These are phyloP conservation scores for Triticum timopheevii DNA, from an alignment of 176 grass and related monocot species.

Conservation along the genomic window DNA sequence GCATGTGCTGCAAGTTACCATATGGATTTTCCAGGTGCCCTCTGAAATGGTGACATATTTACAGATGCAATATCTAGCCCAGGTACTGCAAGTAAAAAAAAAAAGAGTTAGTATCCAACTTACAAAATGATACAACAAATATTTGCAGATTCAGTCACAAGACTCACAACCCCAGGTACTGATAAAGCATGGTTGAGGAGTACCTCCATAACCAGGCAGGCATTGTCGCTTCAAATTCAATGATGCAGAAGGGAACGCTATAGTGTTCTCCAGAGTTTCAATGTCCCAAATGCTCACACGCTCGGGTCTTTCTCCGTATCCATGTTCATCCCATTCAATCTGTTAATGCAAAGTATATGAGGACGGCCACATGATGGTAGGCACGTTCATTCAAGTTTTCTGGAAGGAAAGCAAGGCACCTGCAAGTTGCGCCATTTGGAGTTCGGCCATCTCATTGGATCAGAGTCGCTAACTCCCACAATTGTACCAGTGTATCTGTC, in stretches of 20 bases:
- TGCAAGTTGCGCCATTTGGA: conserved; percentile 97
- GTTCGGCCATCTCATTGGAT: conserved; percentile 91
- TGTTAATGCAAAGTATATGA: conserved; percentile 26
- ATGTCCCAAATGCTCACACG: conserved; percentile 91
- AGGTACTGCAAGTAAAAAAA: conserved; percentile 41
- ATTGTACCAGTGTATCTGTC: conserved; percentile 84
- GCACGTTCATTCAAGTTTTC: background rate
- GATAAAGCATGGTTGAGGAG: background rate
- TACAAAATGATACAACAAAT: conserved; percentile 1
- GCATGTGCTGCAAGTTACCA: conserved; percentile 45
- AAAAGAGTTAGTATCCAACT: background rate
- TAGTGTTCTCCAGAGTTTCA: conserved; percentile 74
- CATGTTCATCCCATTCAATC: conserved; percentile 96
- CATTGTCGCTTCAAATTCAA: conserved; percentile 80
- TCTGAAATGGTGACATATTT: conserved; percentile 53
- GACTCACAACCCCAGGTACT: conserved; percentile 48
- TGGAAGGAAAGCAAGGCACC: conserved; percentile 30
- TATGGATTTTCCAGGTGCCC: conserved; percentile 41
- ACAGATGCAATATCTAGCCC: conserved; percentile 45
- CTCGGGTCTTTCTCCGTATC: conserved; percentile 86
- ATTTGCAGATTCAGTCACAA: conserved; percentile 34
- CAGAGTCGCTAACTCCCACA: conserved; percentile 69
- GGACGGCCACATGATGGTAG: background rate
- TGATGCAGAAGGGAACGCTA: conserved; percentile 61
- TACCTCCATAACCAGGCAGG: conserved; percentile 57